Conservation (phyloP, 305 asterid species). For the Withania somnifera region DNA sequence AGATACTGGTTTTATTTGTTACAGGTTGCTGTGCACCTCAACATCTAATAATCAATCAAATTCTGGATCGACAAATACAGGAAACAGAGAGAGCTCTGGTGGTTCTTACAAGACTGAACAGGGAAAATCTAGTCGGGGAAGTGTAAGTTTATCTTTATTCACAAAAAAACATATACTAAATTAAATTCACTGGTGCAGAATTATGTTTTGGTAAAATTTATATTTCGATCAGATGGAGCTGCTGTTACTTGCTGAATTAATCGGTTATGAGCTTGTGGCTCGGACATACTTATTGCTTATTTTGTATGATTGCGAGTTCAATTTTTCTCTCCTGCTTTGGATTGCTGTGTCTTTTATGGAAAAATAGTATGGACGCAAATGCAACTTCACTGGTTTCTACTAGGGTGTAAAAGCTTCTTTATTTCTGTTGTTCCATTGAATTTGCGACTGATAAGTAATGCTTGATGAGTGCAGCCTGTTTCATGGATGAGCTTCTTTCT, state of each 20-base stretch:
- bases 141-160: constrained; percentile 28
- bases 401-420: not conserved
- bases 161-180: not conserved
- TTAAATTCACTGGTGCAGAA: not conserved
- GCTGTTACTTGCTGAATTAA: not conserved
- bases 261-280: not conserved
- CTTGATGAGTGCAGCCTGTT: constrained; percentile 45
- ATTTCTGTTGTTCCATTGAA: not conserved
- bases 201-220: not conserved
- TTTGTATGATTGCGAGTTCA: not conserved
- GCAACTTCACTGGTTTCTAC: not conserved
- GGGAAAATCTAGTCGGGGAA: constrained; percentile 66
- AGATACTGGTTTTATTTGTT: not conserved
- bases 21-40: constrained; percentile 26
- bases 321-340: not conserved
- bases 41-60: constrained; percentile 17
- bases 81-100: constrained; percentile 30
- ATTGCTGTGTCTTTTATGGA: not conserved
- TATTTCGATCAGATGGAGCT: not conserved
- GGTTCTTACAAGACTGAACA: constrained; percentile 45
- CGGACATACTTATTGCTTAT: not conserved
- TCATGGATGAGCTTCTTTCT: constrained; percentile 89
- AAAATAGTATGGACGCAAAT: no score
- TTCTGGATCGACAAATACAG: constrained; percentile 37
- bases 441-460: not conserved